A percentile compares a stretch with the other conserved stretches of the same genome.
Evolutionary conservation across 768 basidiomycete species (phyloP).

Genomic region (Naganishia onofrii): DNA sequence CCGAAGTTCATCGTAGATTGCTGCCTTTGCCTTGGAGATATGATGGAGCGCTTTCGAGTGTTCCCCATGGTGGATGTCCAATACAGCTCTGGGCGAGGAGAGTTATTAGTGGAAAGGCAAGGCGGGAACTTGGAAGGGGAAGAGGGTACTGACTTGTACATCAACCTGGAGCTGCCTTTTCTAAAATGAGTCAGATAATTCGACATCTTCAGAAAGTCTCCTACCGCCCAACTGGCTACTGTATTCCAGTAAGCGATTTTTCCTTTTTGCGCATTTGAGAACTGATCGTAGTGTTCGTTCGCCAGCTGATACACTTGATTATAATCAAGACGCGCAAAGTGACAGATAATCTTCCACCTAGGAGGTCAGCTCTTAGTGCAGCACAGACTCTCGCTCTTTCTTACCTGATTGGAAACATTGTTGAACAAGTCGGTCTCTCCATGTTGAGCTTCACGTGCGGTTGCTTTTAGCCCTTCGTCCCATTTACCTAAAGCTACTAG

Average conservation of each 20-base stretch:
- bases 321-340: constrained; percentile 44
- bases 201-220: constrained; percentile 49
- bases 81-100: constrained; percentile 38
- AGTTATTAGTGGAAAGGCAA: background rate
- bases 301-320: constrained; percentile 43
- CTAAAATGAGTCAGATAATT: constrained; percentile 47
- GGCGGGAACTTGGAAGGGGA: background rate
- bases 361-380: no score
- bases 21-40: constrained; percentile 46
- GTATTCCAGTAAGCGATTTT: constrained; percentile 47
- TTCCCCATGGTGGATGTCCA: constrained; percentile 45
- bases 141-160: constrained; percentile 46
- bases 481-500: constrained; percentile 26
- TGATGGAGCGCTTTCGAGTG: constrained; percentile 45
- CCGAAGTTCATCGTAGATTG: constrained; percentile 47
- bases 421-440: background rate
- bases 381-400: no score
- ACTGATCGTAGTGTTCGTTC: constrained; percentile 39
- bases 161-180: constrained; percentile 47
- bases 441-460: background rate
- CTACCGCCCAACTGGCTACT: constrained; percentile 45
- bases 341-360: constrained; percentile 19
- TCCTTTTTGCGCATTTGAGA: constrained; percentile 43
- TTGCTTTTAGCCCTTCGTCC: constrained; percentile 28
- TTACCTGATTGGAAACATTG: constrained; percentile 8